phyloP scores from a whole-genome alignment of 1,284 basidiomycete genomes.

The Phellinidium pouzarii region DNA sequence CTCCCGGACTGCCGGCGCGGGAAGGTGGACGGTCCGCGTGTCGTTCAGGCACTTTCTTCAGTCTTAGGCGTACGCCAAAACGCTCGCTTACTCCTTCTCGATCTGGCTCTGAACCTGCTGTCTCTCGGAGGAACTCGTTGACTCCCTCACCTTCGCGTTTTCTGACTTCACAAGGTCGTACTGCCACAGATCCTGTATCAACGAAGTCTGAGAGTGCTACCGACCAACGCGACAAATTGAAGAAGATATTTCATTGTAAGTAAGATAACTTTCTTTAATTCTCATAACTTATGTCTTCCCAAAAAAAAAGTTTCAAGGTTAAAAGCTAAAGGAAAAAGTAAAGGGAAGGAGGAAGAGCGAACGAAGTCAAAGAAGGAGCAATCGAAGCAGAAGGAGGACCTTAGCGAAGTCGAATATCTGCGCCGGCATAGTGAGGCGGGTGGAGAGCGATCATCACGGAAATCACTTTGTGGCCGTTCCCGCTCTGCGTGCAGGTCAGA shows the following conservation, averaged over 20 bases:
- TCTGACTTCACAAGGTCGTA: neutral
- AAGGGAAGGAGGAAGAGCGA: neutral
- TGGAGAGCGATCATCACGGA: neutral
- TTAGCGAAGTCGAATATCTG: neutral
- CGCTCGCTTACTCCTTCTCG: neutral
- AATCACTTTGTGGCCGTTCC: neutral
- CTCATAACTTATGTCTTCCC: neutral
- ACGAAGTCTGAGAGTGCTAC: neutral
- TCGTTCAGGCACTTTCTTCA: slow-evolving; percentile 4
- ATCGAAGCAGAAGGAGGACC: neutral
- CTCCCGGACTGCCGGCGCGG: neutral
- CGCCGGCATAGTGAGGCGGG: neutral
- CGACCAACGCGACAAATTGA: neutral
- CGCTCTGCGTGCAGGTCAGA: neutral
- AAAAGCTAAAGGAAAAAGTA: neutral
- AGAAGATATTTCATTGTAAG: slow-evolving; percentile 1
- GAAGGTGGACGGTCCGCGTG: neutral
- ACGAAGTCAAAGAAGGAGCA: neutral
- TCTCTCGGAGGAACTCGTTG: neutral
- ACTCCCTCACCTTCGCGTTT: neutral
- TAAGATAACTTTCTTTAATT: neutral
- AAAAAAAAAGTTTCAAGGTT: neutral
- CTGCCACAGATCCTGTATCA: neutral
- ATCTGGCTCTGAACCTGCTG: neutral
- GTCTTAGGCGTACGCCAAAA: neutral